Evolutionary conservation across 257 asterid species (phyloP), one percentile per base, ranked within the genome.

Genomic region (Jasminum sambac): DNA sequence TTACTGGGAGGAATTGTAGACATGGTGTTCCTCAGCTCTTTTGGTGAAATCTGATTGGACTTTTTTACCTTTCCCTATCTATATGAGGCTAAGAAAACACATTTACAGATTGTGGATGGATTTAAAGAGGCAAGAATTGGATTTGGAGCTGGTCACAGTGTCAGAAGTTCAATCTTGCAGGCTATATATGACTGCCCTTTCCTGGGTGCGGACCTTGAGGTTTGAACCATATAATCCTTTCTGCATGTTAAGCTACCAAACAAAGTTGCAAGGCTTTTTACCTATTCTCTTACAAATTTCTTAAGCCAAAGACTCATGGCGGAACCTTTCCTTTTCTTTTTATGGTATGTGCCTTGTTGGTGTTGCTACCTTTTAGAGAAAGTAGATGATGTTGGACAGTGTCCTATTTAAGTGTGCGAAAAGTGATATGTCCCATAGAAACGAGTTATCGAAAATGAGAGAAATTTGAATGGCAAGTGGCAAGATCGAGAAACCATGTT

Each of bases 101-200:
- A 57, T 83, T 66, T 85, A 44, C 91, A 94, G 99, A 86, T 91
- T 81, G 73, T 88, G 66, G 85, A 76, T 71, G 76, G 76, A 36
- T 83, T 77, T 41, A 81, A 73, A 69, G 92, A 86, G 74, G 96
- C 96, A 25, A 87, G 83, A 80, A 79, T 92, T 78, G 98, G 96
- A 48, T 91, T 89, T 85, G 99, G 98, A 71, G 84, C 95, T 73
- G 96, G 95, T 70, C 76, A 81, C 82, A 80, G 76, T 72, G 71
- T 91, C 71, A 87, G 84, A 77, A 77, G 84, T 60, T 89, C 98
- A 66, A 81, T 91, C 80, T 68, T 78, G 72, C 87, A 68, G 75
- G 96, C 99, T 50, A 83, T 82, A 50, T 82, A 84, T 42, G 97
- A 86, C 70, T 91, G 96, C 85, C 95, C 97, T 75, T 94, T 90